Conservation (phyloP, 176 grass and related monocot species). For the Avena sativa region DNA sequence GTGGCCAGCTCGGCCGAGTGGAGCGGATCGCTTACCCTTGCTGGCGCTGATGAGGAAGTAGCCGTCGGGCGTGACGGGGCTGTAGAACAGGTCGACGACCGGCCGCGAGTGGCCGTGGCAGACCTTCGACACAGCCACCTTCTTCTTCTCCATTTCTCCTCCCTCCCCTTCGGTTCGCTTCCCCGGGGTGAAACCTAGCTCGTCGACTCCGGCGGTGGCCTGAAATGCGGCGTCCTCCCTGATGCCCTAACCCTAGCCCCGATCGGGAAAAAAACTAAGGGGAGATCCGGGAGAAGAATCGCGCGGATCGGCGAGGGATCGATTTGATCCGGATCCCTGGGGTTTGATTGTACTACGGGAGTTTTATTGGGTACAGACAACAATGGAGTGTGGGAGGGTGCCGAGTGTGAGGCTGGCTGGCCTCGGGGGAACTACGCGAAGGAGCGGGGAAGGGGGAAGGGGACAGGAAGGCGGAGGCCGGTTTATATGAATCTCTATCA, state of each 20-base stretch:
- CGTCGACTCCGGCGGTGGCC: conserved; percentile 11
- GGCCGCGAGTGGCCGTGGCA: conserved; percentile 99
- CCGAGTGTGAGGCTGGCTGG: conserved; percentile 25
- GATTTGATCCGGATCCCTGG: conserved; percentile 44
- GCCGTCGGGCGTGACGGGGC: conserved; percentile 77
- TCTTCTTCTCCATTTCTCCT: conserved; percentile 90
- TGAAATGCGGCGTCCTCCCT: conserved; percentile 38
- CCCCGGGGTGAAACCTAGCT: conserved; percentile 3
- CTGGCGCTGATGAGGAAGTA: conserved; percentile 98
- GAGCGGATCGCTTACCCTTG: conserved; percentile 64
- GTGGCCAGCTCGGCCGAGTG: neutral
- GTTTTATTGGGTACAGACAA: conserved; percentile 45
- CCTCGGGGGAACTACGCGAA: neutral
- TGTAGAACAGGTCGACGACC: conserved; percentile 94
- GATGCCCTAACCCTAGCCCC: conserved; percentile 57
- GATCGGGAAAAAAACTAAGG: conserved; percentile 16
- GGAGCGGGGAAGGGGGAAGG: neutral
- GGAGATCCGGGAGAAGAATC: neutral
- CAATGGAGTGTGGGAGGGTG: conserved; percentile 9
- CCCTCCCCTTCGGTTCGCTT: neutral
- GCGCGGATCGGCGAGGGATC: neutral
- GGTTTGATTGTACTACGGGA: conserved; percentile 39
- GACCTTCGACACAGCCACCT: conserved; percentile 78
- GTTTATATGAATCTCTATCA: conserved; percentile 13
- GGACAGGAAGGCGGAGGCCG: neutral